A percentile compares a stretch with the other conserved stretches of the same genome.
These are phyloP conservation scores for Microbotryum violaceum DNA, from an alignment of 1,284 basidiomycete genomes.

Conservation along the genomic window DNA sequence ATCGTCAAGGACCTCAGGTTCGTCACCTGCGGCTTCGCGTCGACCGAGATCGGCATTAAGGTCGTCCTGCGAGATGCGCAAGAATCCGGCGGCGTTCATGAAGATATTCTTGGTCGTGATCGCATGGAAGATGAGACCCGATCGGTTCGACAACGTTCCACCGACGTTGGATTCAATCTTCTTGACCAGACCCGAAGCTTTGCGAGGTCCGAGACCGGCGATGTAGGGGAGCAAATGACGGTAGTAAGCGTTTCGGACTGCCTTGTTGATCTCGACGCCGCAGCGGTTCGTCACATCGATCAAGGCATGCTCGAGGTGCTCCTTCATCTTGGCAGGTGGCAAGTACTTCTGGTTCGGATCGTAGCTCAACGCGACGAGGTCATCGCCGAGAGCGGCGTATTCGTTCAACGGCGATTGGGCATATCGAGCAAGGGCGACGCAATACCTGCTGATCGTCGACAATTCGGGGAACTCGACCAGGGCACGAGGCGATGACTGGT, in stretches of 20 bases:
- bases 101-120: constrained; percentile 72
- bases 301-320: constrained; percentile 74
- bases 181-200: constrained; percentile 77
- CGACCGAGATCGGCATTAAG: constrained; percentile 56
- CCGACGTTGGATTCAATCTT: constrained; percentile 72
- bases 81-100: constrained; percentile 81
- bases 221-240: constrained; percentile 81
- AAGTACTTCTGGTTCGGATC: constrained; percentile 76
- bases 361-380: constrained; percentile 71
- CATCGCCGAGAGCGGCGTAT: constrained; percentile 72
- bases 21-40: constrained; percentile 50
- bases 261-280: constrained; percentile 92
- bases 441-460: constrained; percentile 76
- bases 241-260: constrained; percentile 78
- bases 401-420: constrained; percentile 90
- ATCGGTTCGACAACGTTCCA: constrained; percentile 72
- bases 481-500: constrained; percentile 83
- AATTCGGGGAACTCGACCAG: constrained; percentile 76
- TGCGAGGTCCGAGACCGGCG: constrained; percentile 88
- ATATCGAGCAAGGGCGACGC: constrained; percentile 87
- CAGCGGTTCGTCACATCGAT: constrained; percentile 85
- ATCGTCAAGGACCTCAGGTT: constrained; percentile 82
- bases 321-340: constrained; percentile 65
- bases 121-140: constrained; percentile 70
- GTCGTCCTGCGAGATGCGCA: constrained; percentile 70